A percentile compares a stretch with the other conserved stretches of the same genome.
phyloP scores from a whole-genome alignment of 108 stramenopile genomes.

The Pseudonitzschia delicatissima region DNA sequence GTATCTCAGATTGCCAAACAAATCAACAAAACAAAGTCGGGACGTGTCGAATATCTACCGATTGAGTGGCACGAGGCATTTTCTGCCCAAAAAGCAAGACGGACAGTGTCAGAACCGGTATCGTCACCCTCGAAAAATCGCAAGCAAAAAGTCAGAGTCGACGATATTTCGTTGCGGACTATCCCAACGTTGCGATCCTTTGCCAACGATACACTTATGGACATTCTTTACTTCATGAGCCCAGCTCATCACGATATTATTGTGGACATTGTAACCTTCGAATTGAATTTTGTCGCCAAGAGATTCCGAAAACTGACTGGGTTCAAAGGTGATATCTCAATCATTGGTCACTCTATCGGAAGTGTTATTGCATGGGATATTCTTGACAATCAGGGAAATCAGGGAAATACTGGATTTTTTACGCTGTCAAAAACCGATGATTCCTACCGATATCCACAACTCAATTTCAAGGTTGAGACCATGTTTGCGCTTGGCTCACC shows the following conservation, averaged over 20 bases:
- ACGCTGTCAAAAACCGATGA: constrained; percentile 3
- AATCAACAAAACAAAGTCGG: not conserved
- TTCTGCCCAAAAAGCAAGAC: constrained; percentile 45
- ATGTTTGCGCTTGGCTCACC: constrained; percentile 61
- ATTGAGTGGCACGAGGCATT: constrained; percentile 81
- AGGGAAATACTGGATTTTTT: too few species aligned
- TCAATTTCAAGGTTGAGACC: constrained; percentile 54
- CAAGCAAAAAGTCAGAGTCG: constrained; percentile 27
- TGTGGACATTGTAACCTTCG: constrained; percentile 53
- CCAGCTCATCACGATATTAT: constrained; percentile 68
- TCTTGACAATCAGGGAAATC: constrained; percentile 40
- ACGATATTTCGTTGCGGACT: constrained; percentile 65
- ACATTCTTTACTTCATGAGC: constrained; percentile 72
- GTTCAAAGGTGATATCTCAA: constrained; percentile 44
- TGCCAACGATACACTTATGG: constrained; percentile 79
- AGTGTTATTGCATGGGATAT: constrained; percentile 72
- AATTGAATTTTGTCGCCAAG: constrained; percentile 61
- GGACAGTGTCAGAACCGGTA: constrained; percentile 1
- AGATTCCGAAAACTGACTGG: constrained; percentile 47
- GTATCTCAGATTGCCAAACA: constrained; percentile 24
- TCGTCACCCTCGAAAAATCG: not conserved
- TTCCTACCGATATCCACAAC: constrained; percentile 42
- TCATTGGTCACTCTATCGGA: constrained; percentile 59
- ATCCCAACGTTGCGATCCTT: constrained; percentile 74
- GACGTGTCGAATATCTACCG: constrained; percentile 67